A percentile compares a stretch with the other conserved stretches of the same genome.
Evolutionary conservation across 257 asterid species (phyloP).

Genomic region (Nicotiana benthamiana): DNA sequence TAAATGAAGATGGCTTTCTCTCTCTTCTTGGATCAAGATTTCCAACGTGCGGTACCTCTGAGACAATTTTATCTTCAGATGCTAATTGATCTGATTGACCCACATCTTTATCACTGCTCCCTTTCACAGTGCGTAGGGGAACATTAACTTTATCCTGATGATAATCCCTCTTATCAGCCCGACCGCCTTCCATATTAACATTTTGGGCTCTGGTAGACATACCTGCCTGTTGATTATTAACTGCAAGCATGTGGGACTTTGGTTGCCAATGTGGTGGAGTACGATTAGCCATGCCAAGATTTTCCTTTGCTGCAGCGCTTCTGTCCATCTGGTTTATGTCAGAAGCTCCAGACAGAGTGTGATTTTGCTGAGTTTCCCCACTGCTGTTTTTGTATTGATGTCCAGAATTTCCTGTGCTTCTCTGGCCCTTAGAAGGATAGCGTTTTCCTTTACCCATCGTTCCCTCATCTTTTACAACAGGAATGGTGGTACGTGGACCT

Average conservation of each 20-base stretch:
- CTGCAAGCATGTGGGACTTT: constrained; percentile 37
- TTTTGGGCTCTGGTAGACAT: constrained; percentile 28
- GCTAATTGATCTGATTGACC: constrained; percentile 15
- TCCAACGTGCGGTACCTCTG: neutral
- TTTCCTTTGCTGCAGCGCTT: constrained; percentile 33
- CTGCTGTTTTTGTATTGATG: constrained; percentile 24
- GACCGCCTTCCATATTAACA: constrained; percentile 26
- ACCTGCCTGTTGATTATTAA: constrained; percentile 31
- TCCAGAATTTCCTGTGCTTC: constrained; percentile 29
- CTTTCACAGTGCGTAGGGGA: constrained; percentile 23
- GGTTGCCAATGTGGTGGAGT: constrained; percentile 76
- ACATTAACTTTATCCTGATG: constrained; percentile 27
- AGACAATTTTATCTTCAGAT: constrained; percentile 8
- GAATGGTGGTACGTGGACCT: constrained; percentile 20
- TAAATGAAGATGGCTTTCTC: constrained; percentile 41
- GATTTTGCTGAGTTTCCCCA: constrained; percentile 35
- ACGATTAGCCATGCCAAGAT: constrained; percentile 40
- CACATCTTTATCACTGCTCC: constrained; percentile 14
- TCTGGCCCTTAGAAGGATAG: constrained; percentile 35
- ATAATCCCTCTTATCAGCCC: constrained; percentile 35
- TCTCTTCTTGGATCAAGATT: constrained; percentile 25
- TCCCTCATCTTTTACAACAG: constrained; percentile 47
- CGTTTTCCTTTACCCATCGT: constrained; percentile 55
- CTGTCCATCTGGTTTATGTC: constrained; percentile 38
- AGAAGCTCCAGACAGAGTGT: constrained; percentile 23